Conservation (phyloP, 1,139 yeast genomes). For the Arxiozyma telluris region DNA sequence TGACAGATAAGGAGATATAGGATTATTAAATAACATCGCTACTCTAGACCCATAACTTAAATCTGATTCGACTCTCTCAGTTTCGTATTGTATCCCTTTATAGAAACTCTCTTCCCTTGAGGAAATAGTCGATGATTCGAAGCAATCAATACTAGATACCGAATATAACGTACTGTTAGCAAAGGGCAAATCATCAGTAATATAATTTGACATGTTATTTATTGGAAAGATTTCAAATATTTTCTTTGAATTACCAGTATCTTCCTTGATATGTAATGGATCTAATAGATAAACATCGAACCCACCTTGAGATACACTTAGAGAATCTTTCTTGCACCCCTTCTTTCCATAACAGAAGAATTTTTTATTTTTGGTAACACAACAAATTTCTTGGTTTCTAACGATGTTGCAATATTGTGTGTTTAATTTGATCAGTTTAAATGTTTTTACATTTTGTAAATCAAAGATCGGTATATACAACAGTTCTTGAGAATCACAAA, state of each 20-base stretch:
- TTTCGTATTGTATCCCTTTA: not conserved
- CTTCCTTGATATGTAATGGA: not conserved
- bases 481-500: not conserved
- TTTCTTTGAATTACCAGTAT: not conserved
- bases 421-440: conserved; percentile 1
- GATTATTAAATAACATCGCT: not conserved
- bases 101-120: not conserved
- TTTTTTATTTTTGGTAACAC: conserved; percentile 13
- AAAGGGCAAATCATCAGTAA: not conserved
- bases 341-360: conserved; percentile 21
- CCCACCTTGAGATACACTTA: conserved; percentile 8
- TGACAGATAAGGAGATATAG: not conserved
- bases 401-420: conserved; percentile 18
- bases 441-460: not conserved
- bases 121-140: not conserved
- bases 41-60: not conserved
- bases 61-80: not conserved
- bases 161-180: not conserved
- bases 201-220: not conserved
- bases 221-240: not conserved
- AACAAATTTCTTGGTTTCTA: conserved; percentile 15
- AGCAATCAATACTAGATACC: not conserved
- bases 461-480: not conserved
- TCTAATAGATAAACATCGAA: conserved; percentile 16
- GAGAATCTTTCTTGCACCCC: conserved; percentile 5